Base-by-base conservation (phyloP, 108 stramenopile genomes). In the Cylindrotheca closterium region DNA sequence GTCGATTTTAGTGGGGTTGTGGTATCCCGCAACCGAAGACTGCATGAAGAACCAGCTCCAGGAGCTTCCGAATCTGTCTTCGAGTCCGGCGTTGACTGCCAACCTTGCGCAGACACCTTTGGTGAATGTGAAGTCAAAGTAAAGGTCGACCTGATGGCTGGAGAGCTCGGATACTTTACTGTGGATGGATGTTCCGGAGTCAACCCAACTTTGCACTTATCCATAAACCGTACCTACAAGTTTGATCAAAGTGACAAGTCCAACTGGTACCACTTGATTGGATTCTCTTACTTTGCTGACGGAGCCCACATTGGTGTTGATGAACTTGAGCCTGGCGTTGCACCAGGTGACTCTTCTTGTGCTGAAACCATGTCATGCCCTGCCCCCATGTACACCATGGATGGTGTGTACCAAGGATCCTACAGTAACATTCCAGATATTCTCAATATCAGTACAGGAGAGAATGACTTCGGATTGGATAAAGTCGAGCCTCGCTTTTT, bases 281-380 rank as follows among this genome's bases (percentile, higher is more conserved):
- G 96, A 27, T 93, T 96, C 57, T 86, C 91, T 4, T 96, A 96
- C 74, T 80, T 60, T 28, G 85, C 93, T 21, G 91, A 94, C 75
- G 95, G 95, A 22, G 95, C 89, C 22, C 92, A 96, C 66, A 84
- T 46, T 26, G 91, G 73, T 21, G 77, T 70, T 1, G 84, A 88
- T 55, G 95, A 96, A 74, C 78, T 96, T 47, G 93, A 96, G 68
- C 87, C 86, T 23, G 68, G 75, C 8, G 77, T 91, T 24, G 58
- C 62, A 0, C 71, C 77, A 29, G 61, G 79, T 21, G 73, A 67
- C 22, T 61, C 59, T 4, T 22, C 15, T 19, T 92, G 85, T 61
- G 65, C 47, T 45, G 45, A 18, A 1, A 59, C 51, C 23, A 28
- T 66, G 29, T 63, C 78, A 12, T 92, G 91, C 55, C 87, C 91